Evolutionary conservation across 163 green algal species (phyloP).

Genomic region (Scenedesmus sp.): DNA sequence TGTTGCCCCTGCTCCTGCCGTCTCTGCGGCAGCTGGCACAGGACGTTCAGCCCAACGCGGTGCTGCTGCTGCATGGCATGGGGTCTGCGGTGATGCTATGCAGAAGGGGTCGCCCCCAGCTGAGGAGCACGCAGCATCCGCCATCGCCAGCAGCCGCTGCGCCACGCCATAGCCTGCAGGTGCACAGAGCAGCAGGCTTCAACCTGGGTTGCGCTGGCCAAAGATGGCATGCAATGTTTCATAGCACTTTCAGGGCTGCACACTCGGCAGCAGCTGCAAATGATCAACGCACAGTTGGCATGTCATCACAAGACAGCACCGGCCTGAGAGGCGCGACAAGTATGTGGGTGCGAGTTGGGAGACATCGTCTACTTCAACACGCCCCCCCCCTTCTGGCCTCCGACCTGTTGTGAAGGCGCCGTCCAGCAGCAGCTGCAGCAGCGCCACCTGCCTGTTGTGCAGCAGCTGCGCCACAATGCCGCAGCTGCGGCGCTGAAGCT

Average conservation of each 20-base stretch:
- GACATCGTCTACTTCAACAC: not conserved
- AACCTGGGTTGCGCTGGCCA: too few relatives aligned
- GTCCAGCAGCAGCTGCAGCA: constrained; percentile 36
- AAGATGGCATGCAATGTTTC: too few relatives aligned
- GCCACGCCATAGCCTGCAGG: constrained; percentile 34
- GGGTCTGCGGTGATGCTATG: not conserved
- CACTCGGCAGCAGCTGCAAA: too few relatives aligned
- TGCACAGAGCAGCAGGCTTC: too few relatives aligned
- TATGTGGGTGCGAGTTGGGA: too few relatives aligned
- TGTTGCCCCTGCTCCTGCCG: not conserved
- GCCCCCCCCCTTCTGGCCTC: not conserved
- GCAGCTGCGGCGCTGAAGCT: constrained; percentile 45
- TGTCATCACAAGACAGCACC: too few relatives aligned
- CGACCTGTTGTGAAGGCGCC: not conserved
- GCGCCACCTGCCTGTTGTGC: constrained; percentile 17
- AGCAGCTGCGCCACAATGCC: constrained; percentile 23
- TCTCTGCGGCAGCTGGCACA: not conserved
- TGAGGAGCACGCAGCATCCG: constrained; percentile 41
- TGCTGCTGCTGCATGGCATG: not conserved
- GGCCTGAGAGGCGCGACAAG: too few relatives aligned
- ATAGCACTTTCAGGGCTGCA: too few relatives aligned
- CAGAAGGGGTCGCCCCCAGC: constrained; percentile 33
- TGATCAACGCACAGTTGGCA: too few relatives aligned
- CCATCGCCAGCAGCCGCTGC: constrained; percentile 41
- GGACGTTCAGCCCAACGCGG: too few relatives aligned